Evolutionary conservation across 2,329 filamentous ascomycete genomes (phyloP), one percentile per base, ranked within the genome.

Genomic region (Colletotrichum siamense): DNA sequence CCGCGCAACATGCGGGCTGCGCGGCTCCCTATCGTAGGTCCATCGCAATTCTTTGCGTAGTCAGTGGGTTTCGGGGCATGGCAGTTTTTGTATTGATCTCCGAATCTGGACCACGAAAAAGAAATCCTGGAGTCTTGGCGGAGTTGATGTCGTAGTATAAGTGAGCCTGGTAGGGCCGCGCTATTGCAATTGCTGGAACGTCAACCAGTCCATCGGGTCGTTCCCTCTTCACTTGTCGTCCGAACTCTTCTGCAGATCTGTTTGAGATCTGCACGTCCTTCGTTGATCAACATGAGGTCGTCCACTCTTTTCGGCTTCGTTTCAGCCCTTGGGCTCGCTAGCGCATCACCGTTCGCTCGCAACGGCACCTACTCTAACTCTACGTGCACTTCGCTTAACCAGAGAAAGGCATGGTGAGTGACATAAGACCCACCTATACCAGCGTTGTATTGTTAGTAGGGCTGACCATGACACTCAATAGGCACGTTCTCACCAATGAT

Each of bases 381-480:
- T 18, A 72, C 70, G 13, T 72, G 70, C 63, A 72, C 63, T n/a
- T 59, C 62, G 6, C 26, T 72, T 16, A 72, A 68, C 36, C 70
- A 68, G 13, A 72, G 70, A 34, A 72, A 72, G 22, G 70, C 70
- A 59, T 68, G 63, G 70, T 72, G 16, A 57, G 69, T 49, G 8
- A 16, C 22, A 36, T 28, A 16, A 28, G 32, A 64, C 32, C 61
- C 32, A 39, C 30, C 22, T 16, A 15, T 6, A 26, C 28, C 9
- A 34, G n/a, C 7, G 5, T 18, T 16, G 16, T 10, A 8, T 26
- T 28, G 8, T 30, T 2, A 24, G n/a, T 36, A 24, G 30, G 49
- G 13, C 15, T 18, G 16, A 68, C 32, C 6, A 12, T 28, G 15
- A 6, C 12, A 15, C 16, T 8, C 10, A 16, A 26, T 28, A 76